Base-by-base conservation (phyloP, 2,329 filamentous ascomycete genomes). In the Stachybotrys chartarum region DNA sequence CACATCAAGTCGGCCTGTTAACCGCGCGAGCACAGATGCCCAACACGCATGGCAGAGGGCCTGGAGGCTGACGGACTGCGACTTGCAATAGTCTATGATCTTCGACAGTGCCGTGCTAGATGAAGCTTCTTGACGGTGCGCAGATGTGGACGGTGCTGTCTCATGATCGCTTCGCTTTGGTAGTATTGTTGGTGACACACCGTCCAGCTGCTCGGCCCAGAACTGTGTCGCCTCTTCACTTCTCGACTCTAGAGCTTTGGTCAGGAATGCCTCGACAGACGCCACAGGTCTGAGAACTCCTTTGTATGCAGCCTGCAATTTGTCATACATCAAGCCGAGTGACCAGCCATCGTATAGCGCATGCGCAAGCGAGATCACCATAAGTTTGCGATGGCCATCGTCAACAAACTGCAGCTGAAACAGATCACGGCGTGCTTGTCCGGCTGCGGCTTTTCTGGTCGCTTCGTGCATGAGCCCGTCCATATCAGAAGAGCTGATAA, bases 301-400 rank as follows among this genome's bases (percentile, higher is more conserved):
- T 5, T 73, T 51, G 59, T 95, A 96, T 1, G 86, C 83, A n/a
- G 70, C 74, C 16, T 78, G 70, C 1, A 96, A 79, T 63, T 94
- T 85, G 48, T 79, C 75, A 62, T 94, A 90, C 1, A 97, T 70
- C 16, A 95, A 72, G 4, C 78, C 76, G 12, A 97, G 78, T 3
- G 91, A 96, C 82, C 86, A 91, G 1, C 92, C 92, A 65, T 97
- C 92, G 61, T 97, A 97, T 18, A 96, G 77, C 1, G 91, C 90
- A 70, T 97, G 92, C 0, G 91, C 81, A 45, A 96, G 84, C 0
- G 90, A 92, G 1, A 97, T 67, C 5, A 86, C 64, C 1, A 86
- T 59, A 55, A 78, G 82, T 4, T 57, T 69, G 42, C 62, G 64
- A 14, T 57, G 61, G 3, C 58, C 70, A 1, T 68, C 65, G 6